Evolutionary conservation across 306 rosid genomes (phyloP), one percentile per base, ranked within the genome.

Genomic region (Arachis stenosperma): DNA sequence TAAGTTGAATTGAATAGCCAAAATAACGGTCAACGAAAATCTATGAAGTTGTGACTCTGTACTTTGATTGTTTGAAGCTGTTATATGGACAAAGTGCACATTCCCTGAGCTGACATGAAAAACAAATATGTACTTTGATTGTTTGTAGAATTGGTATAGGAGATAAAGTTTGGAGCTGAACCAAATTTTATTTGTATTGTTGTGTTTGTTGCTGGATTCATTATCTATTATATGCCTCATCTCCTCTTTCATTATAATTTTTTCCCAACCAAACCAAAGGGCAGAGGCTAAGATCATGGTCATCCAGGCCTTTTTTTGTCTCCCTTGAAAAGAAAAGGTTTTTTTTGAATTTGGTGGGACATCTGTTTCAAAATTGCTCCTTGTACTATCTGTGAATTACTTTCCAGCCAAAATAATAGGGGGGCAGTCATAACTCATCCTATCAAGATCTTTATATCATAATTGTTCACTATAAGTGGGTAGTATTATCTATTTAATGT

Each of bases 51-150:
- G 9, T 51, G 17, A 8, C 27, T 3, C 8, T 6, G 36, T 56
- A 56, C 2, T 54, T 15, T 7, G 60, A 54, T n/a, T 4, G 2
- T 12, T 4, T 53, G 65, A 42, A 33, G 37, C 4, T 63, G 71
- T 50, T 48, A 33, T 40, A 15, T 9, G 30, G 42, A 52, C 51
- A 47, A 47, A 70, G 52, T 56, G n/a, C 17, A 0, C 27, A 9
- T 70, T 59, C 52, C 54, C 54, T 63, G 60, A 33, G 39, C 55
- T 54, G 54, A 70, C 43, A 30, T 46, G 70, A 77, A 30, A 48
- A 62, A 14, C 17, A 8, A 11, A 63, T n/a, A 13, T 41, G 40
- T 33, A 33, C 37, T 33, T 33, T 33, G 37, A 33, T 9, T 47
- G 44, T 15, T 56, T 58, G 15, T 44, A 46, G 36, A 58, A 44